Evolutionary conservation across 1,284 basidiomycete species (phyloP), one percentile per base, ranked within the genome.

Genomic region (Thecaphora thlaspeos): DNA sequence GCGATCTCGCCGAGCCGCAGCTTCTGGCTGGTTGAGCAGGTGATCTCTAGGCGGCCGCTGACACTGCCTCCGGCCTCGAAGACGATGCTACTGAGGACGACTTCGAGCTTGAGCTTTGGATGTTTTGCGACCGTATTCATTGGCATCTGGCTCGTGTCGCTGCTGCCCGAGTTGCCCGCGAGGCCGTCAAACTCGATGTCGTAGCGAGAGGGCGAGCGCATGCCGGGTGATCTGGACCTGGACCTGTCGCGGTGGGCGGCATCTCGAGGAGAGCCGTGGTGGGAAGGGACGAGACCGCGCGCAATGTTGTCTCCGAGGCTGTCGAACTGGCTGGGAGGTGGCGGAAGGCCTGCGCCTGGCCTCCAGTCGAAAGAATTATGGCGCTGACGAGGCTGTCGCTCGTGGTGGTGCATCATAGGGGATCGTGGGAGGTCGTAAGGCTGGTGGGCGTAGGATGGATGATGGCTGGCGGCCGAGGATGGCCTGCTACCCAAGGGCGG

Each of bases 121-220:
- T 74, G 72, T 41, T 73, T 73, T 37, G 57, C 55, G 19, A 73
- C 68, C 46, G 68, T 56, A 43, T 72, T 70, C 64, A 73, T 68
- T 41, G 61, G 68, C 22, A 57, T 51, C 34, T 55, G 58, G 14
- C 47, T 55, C 37, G 55, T 48, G 38, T 64, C 68, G 17, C 53
- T 48, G 7, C 49, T 48, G 37, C 55, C 53, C 32, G 45, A 22
- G 12, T 52, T 48, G 21, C 57, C 62, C 32, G 58, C 55, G 15
- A 55, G 52, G 18, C 49, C 58, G 11, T 51, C 62, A 19, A 65
- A 57, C 21, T 58, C 62, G 43, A 50, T 45, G 38, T 58, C 62
- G 39, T 65, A 61, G n/a, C 58, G 53, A 22, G 57, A 61, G 15
- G 58, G 56, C 2, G 23, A 14, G 10, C 51, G 50, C 2, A 44